Evolutionary conservation across 108 stramenopile genomes (phyloP), one percentile per base, ranked within the genome.

Genomic region (Cyclotella kingstonii): DNA sequence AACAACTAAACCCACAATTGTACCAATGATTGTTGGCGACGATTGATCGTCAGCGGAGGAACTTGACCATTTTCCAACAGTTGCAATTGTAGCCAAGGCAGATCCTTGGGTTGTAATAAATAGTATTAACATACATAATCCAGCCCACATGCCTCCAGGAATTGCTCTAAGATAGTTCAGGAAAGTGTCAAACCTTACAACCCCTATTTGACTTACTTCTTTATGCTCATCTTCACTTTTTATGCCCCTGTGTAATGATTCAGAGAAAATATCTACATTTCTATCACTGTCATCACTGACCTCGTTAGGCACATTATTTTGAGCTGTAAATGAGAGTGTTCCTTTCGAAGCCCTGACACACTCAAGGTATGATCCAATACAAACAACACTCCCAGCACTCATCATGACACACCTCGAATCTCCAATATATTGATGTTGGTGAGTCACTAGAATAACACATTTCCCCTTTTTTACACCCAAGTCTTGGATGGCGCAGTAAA

Each of bases 351-450:
- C 68, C 15, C 64, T 66, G 7, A 91, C 77, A 28, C 89, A 89
- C 36, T 80, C 75, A 18, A 68, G 66, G 70, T 86, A 95, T 11
- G 73, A 73, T 22, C 95, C 95, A 40, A 72, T 42, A 36, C 75
- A 87, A 10, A 55, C 73, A 23, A 92, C 63, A 22, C 49, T 61
- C 3, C 94, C 90, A 30, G 66, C 66, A 17, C 65, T 69, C 75
- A 98, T 73, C 34, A 95, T 60, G n/a, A 96, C 83, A 59, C 86
- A 90, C 2, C 76, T 62, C 7, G 66, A 62, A 10, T 85, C 78
- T 17, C 53, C 73, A 66, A 84, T 84, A 59, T 86, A 90, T 56
- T 95, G 95, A 39, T 96, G 94, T 70, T 97, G 95, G 73, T 98
- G 96, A 21, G 95, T 95, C 2, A 90, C 95, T 22, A 98, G 66